Conservation (phyloP, 2,329 filamentous ascomycete genomes). For the Madurella fahalii region DNA sequence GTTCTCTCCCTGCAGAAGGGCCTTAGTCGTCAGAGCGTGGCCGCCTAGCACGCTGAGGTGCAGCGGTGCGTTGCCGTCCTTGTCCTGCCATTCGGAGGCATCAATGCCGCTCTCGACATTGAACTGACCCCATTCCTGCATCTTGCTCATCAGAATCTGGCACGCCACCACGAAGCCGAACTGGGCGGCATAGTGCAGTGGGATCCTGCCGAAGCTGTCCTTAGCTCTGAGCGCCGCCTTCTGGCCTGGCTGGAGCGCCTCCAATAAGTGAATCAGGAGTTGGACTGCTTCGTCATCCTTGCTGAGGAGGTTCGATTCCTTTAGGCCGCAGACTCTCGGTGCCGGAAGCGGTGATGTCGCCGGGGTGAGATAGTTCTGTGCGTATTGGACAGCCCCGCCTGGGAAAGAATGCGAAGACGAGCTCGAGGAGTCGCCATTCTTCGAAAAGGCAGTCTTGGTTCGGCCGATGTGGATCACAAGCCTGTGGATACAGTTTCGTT, state of each 20-base stretch:
- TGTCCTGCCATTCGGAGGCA: constrained; percentile 82
- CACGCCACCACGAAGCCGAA: constrained; percentile 92
- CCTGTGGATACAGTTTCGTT: constrained; percentile 87
- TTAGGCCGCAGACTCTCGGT: constrained; percentile 58
- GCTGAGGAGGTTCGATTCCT: constrained; percentile 62
- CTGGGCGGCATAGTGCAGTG: constrained; percentile 90
- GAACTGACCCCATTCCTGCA: constrained; percentile 87
- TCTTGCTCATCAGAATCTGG: constrained; percentile 77
- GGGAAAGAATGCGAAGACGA: constrained; percentile 49
- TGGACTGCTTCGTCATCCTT: constrained; percentile 73
- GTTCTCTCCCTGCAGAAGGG: constrained; percentile 74
- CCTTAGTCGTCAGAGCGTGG: constrained; percentile 79
- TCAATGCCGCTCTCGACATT: constrained; percentile 83
- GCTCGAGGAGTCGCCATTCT: constrained; percentile 47
- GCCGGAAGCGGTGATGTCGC: constrained; percentile 63
- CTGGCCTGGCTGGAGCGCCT: constrained; percentile 64
- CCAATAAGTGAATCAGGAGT: constrained; percentile 60
- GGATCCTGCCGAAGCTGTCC: constrained; percentile 77
- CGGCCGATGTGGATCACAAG: constrained; percentile 89
- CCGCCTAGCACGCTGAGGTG: constrained; percentile 91
- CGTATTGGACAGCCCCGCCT: constrained; percentile 48
- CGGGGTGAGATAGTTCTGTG: constrained; percentile 73
- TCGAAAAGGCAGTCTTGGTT: constrained; percentile 48
- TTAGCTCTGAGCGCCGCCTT: constrained; percentile 61
- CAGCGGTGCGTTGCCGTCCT: constrained; percentile 83